These are phyloP conservation scores for Globisporangium solare DNA, from an alignment of 352 stramenopile genomes.

Conservation along the genomic window DNA sequence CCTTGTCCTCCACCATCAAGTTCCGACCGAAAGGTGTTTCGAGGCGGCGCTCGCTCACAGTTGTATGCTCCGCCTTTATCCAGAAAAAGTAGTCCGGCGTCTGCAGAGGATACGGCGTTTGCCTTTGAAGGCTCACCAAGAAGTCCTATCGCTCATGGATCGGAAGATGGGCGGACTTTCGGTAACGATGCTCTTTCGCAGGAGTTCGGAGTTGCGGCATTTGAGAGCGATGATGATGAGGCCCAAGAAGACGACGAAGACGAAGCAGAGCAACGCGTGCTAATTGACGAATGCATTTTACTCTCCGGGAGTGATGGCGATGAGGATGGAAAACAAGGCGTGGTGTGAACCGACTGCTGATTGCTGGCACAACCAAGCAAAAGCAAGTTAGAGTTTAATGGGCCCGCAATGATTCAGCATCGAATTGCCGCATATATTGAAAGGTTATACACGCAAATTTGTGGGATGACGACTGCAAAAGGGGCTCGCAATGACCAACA, in stretches of 20 bases:
- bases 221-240: not conserved
- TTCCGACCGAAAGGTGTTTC: not conserved
- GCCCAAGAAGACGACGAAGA: not conserved
- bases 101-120: not conserved
- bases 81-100: not conserved
- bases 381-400: not conserved
- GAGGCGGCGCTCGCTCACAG: slow-evolving; percentile 5
- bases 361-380: not conserved
- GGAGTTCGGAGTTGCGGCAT: not conserved
- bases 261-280: not conserved
- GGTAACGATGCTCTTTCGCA: not conserved
- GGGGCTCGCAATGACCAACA: no score
- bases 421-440: no score
- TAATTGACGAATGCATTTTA: not conserved
- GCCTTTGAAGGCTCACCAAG: not conserved
- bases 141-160: not conserved
- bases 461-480: no score
- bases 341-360: not conserved
- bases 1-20: slow-evolving; percentile 21
- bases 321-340: not conserved
- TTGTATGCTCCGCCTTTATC: slow-evolving; percentile 10
- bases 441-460: no score
- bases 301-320: not conserved
- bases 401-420: no score
- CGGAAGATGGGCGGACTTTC: not conserved